Evolutionary conservation across 352 stramenopile species (phyloP).

Genomic region (Globisporangium okanoganense): DNA sequence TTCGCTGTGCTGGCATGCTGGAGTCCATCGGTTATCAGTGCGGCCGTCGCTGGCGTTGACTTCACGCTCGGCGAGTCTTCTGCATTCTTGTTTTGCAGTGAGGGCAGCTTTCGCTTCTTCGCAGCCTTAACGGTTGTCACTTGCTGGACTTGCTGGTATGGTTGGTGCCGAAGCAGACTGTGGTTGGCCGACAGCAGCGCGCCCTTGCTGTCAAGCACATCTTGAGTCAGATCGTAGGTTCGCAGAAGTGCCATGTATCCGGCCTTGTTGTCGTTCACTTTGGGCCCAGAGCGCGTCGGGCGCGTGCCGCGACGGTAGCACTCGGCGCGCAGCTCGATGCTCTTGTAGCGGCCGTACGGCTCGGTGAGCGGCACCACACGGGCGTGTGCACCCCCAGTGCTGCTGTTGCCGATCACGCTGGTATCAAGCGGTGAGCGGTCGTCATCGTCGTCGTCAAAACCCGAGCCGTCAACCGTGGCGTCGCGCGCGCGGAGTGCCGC

Average conservation of each 20-base stretch:
- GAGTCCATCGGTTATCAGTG: not conserved
- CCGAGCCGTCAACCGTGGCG: not conserved
- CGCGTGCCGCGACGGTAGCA: constrained; percentile 21
- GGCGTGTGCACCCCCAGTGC: not conserved
- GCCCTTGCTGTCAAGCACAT: constrained; percentile 1
- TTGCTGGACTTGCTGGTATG: not conserved
- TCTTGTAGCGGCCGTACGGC: constrained; percentile 20
- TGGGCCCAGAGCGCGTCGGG: constrained; percentile 8
- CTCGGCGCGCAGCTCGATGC: constrained; percentile 20
- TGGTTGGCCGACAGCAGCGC: not conserved
- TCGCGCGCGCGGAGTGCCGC: not conserved
- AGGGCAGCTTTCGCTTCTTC: constrained; percentile 7
- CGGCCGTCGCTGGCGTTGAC: not conserved
- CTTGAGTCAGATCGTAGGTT: constrained; percentile 8
- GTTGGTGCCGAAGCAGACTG: not conserved
- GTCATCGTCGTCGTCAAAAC: not conserved
- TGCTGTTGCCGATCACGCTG: not conserved
- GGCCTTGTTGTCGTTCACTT: constrained; percentile 21
- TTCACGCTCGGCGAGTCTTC: not conserved
- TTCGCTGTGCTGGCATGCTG: constrained; percentile 4
- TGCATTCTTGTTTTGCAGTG: not conserved
- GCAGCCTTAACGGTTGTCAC: not conserved
- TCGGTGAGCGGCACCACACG: constrained; percentile 7
- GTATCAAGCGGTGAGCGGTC: constrained; percentile 1
- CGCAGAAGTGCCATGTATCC: constrained; percentile 20